Evolutionary conservation across 805 yeast species (phyloP), one percentile per base, ranked within the genome.

Genomic region (Candida suzukii): DNA sequence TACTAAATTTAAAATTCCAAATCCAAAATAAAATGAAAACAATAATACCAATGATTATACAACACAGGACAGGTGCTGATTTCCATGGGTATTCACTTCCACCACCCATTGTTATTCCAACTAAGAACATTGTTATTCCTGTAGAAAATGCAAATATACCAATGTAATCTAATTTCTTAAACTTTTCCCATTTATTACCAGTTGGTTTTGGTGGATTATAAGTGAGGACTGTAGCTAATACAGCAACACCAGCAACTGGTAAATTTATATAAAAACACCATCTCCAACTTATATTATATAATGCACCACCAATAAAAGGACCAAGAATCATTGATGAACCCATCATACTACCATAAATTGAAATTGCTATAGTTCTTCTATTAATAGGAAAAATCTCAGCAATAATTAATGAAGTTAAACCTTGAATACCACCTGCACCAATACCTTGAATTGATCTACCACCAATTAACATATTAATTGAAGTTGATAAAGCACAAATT

Each of bases 221-320:
- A 16, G 68, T 62, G 3, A 68, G 43, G 4, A 66, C 37, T n/a
- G 76, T 53, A 8, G 67, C 46, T 0, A 54, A 52, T 17, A 68
- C 51, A 0, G 78, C 73, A 0, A 66, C 41, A 1, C 80, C 86
- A 21, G 83, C 83, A 25, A 79, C 57, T 8, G 87, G 85, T 33
- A 83, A 56, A 57, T 82, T 82, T 47, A 83, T 67, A 57, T 75
- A 83, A 53, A 81, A 83, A 50, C 84, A 76, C 86, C 88, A 80
- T 49, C 88, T 66, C 88, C 88, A 82, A 16, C 75, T 61, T 3
- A 70, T 76, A 39, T 71, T 60, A 1, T 83, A 70, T 43, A 83
- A 73, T 0, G 78, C 80, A 26, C 88, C 88, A 12, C 87, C 88
- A 20, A 81, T 53, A 32, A 79, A 62, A 0, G 88, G 88, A 1